Evolutionary conservation across 2,329 filamentous ascomycete species (phyloP).

Genomic region (Colletotrichum euphorbiae): DNA sequence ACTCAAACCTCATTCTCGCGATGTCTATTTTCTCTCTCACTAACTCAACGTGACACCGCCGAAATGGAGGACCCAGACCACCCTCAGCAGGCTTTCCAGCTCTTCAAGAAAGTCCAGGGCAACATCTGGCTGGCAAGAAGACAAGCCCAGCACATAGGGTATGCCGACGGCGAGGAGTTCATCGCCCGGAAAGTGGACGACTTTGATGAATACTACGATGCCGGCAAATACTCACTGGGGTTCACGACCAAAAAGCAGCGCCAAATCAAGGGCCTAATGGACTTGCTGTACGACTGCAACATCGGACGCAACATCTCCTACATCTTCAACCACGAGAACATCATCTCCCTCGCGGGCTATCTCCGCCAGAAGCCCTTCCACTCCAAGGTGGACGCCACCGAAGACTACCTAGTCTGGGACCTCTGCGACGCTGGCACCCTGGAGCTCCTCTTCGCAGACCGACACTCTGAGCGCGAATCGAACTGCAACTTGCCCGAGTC

Average conservation of each 20-base stretch:
- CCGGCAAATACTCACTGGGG: conserved; percentile 17
- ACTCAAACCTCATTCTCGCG: background rate
- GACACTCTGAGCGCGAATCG: conserved; percentile 41
- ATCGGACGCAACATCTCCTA: conserved; percentile 47
- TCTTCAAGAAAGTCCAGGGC: conserved; percentile 46
- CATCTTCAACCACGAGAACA: conserved; percentile 62
- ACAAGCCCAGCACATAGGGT: conserved; percentile 40
- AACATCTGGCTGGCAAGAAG: conserved; percentile 49
- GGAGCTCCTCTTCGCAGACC: conserved; percentile 51
- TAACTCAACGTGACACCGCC: background rate
- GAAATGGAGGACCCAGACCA: conserved; percentile 25
- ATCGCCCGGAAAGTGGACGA: conserved; percentile 47
- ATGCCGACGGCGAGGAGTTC: conserved; percentile 46
- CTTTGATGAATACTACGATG: conserved; percentile 35
- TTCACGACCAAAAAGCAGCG: conserved; percentile 41
- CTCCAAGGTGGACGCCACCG: conserved; percentile 40
- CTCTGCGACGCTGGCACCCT: conserved; percentile 64
- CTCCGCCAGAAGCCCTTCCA: conserved; percentile 44
- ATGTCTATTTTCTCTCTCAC: background rate
- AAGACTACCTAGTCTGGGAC: conserved; percentile 60
- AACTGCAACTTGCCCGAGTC: conserved; percentile 60
- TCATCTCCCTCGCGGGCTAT: conserved; percentile 57
- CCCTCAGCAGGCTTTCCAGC: conserved; percentile 43
- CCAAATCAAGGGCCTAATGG: conserved; percentile 43
- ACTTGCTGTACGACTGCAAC: conserved; percentile 46